Conservation (phyloP, 2,329 filamentous ascomycete genomes). For the Helminthosporium solani region DNA sequence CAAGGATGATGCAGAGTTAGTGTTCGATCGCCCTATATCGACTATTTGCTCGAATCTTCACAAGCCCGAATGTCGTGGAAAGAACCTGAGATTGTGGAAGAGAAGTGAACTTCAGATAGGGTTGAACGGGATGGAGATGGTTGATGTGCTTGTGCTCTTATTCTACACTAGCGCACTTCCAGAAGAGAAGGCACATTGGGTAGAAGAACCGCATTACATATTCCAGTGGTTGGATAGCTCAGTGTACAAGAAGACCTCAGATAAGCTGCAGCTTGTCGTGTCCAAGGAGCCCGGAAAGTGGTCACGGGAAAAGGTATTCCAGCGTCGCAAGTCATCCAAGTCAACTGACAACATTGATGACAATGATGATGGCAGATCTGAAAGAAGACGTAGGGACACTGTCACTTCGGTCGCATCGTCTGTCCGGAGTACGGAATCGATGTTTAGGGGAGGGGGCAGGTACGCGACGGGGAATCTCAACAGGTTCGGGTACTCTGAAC, state of each 20-base stretch:
- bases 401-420: conserved; percentile 15
- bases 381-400: conserved; percentile 13
- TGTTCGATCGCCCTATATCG: conserved; percentile 27
- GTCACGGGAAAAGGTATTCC: conserved; percentile 23
- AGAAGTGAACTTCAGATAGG: conserved; percentile 22
- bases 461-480: conserved; percentile 19
- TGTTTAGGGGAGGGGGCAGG: conserved; percentile 8
- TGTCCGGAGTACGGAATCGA: conserved; percentile 7
- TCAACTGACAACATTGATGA: background rate
- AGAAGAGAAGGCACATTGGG: conserved; percentile 34
- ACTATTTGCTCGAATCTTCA: conserved; percentile 30
- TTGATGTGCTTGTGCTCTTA: conserved; percentile 26
- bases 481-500: conserved; percentile 27
- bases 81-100: conserved; percentile 33
- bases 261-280: conserved; percentile 28
- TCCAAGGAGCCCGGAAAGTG: conserved; percentile 32
- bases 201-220: conserved; percentile 35
- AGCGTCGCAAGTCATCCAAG: conserved; percentile 21
- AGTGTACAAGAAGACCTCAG: conserved; percentile 20
- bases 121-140: conserved; percentile 12
- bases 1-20: conserved; percentile 24
- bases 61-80: conserved; percentile 30
- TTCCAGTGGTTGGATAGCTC: conserved; percentile 34
- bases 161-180: conserved; percentile 33
- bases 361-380: background rate